phyloP scores from a whole-genome alignment of 106 monocot species.

The Ottelia alismoides region DNA sequence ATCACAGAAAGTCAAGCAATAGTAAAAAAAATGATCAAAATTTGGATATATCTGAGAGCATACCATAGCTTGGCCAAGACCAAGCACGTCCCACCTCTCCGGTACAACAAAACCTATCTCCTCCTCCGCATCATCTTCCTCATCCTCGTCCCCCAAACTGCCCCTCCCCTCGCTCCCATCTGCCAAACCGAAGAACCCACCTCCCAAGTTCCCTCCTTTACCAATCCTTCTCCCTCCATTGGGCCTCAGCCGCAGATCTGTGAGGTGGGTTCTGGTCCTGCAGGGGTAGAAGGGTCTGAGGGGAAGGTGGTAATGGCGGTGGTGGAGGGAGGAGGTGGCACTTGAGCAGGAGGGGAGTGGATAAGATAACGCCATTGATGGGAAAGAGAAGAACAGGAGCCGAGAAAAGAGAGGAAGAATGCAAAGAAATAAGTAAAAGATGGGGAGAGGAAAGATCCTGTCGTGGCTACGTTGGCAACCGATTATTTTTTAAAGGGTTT shows the following conservation, averaged over 20 bases:
- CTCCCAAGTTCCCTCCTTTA: neutral
- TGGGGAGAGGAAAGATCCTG: too few relatives aligned
- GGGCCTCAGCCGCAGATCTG: too few relatives aligned
- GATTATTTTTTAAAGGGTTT: too few relatives aligned
- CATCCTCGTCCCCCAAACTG: conserved; percentile 12
- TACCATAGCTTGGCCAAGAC: conserved; percentile 97
- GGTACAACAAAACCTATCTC: conserved; percentile 20
- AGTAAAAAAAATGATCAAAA: neutral
- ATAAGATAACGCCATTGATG: conserved; percentile 17
- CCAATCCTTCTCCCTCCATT: neutral
- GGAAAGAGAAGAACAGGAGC: too few relatives aligned
- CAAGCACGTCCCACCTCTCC: conserved; percentile 85
- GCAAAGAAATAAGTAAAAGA: too few relatives aligned
- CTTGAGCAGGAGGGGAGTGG: conserved; percentile 7
- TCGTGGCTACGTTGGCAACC: too few relatives aligned
- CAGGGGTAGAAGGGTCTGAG: neutral
- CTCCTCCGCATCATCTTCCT: conserved; percentile 20
- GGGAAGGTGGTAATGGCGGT: neutral
- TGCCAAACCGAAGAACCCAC: neutral
- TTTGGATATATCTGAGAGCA: neutral
- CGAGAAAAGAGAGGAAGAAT: too few relatives aligned
- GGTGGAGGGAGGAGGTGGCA: conserved; percentile 1
- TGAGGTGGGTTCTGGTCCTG: neutral
- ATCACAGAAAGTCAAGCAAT: neutral
- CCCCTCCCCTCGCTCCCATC: conserved; percentile 1